Percentiles rank a stretch among this genome's conserved stretches.
Conservation (phyloP, 2,329 filamentous ascomycete species). For the Venturia pyrina region DNA sequence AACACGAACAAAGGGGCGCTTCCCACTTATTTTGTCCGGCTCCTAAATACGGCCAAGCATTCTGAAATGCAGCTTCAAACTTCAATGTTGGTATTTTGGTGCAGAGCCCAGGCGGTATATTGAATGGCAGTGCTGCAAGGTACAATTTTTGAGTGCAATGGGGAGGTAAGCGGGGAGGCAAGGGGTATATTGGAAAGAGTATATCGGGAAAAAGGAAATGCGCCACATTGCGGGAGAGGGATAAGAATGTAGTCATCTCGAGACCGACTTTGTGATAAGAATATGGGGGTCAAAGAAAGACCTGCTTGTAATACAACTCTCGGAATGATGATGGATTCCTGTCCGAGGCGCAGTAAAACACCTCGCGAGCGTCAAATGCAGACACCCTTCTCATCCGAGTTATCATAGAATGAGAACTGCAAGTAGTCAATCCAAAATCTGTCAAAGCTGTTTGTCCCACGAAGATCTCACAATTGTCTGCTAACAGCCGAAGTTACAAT, state of each 20-base stretch:
- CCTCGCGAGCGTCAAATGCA: no score
- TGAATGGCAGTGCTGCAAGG: background rate
- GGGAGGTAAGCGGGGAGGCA: background rate
- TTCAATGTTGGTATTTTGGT: background rate
- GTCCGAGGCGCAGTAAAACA: no score
- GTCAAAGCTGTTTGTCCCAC: no score
- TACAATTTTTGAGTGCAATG: background rate
- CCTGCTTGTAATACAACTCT: no score
- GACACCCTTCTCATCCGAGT: no score
- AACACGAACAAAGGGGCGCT: background rate
- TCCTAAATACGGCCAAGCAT: background rate
- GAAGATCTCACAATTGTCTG: no score
- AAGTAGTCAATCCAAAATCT: no score
- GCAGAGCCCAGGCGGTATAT: background rate
- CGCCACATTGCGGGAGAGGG: background rate
- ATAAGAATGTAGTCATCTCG: background rate
- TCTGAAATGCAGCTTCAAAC: background rate
- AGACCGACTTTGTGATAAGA: background rate
- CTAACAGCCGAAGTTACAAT: no score
- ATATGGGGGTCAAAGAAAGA: no score
- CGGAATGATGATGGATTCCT: no score
- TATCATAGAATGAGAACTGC: no score
- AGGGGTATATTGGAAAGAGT: background rate
- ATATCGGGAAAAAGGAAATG: background rate
- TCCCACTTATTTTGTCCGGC: background rate